These are phyloP conservation scores for Echinosophora koreensis DNA, from an alignment of 306 rosid genomes.

Conservation along the genomic window DNA sequence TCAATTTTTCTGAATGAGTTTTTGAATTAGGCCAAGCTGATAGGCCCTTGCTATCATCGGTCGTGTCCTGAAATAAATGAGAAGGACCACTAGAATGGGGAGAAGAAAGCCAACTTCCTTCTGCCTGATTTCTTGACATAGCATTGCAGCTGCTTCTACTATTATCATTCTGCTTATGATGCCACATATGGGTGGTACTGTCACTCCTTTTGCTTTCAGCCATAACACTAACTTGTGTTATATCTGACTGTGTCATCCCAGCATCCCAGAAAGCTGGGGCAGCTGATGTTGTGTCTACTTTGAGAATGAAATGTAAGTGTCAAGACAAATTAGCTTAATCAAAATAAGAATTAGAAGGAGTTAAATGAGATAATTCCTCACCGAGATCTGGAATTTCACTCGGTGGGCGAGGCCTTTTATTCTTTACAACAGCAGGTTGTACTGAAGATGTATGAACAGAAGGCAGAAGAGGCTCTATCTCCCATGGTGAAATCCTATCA, in stretches of 20 bases:
- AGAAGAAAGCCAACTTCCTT: conserved; percentile 71
- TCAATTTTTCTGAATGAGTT: conserved; percentile 47
- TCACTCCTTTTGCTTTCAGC: conserved; percentile 67
- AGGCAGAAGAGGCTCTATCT: conserved; percentile 81
- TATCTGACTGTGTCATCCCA: conserved; percentile 58
- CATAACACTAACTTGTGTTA: conserved; percentile 53
- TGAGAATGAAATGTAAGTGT: conserved; percentile 21
- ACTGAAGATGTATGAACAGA: conserved; percentile 55
- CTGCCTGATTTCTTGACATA: conserved; percentile 59
- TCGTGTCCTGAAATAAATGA: conserved; percentile 57
- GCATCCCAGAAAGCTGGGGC: conserved; percentile 69
- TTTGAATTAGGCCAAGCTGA: conserved; percentile 56
- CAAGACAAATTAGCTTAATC: conserved; percentile 44
- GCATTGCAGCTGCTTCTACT: conserved; percentile 59
- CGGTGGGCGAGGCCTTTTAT: conserved; percentile 82
- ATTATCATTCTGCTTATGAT: conserved; percentile 61
- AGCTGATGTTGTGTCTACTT: conserved; percentile 57
- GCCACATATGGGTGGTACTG: conserved; percentile 56
- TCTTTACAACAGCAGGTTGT: conserved; percentile 64
- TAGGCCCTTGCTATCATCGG: conserved; percentile 64
- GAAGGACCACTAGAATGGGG: conserved; percentile 60
- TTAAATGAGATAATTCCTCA: conserved; percentile 44
- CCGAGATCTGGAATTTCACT: conserved; percentile 67
- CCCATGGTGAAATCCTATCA: conserved; percentile 94
- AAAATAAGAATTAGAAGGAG: background rate